phyloP scores from a whole-genome alignment of 2,329 filamentous ascomycete genomes.

The Tricladium varicosporioides region DNA sequence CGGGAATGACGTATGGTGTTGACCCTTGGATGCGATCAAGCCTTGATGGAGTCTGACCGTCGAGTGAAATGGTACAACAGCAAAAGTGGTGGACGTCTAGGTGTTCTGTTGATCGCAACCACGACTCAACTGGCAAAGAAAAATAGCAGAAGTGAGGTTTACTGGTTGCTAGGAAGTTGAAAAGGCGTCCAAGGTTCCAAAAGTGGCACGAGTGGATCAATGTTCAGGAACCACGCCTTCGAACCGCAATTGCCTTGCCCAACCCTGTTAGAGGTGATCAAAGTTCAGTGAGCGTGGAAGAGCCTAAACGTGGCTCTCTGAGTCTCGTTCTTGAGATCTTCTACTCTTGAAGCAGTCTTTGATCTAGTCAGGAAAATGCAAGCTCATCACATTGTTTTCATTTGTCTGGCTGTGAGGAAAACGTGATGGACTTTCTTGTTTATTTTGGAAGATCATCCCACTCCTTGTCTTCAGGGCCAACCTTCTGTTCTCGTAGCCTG shows the following conservation, averaged over 20 bases:
- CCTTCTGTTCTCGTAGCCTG: too few species aligned
- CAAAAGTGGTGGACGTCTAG: neutral
- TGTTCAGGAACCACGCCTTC: neutral
- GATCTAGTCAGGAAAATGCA: neutral
- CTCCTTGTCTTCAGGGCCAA: too few species aligned
- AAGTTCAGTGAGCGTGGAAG: neutral
- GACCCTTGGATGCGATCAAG: neutral
- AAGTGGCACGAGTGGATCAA: neutral
- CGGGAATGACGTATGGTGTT: neutral
- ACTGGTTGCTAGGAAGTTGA: neutral
- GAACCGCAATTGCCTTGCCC: neutral
- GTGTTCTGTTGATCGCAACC: neutral
- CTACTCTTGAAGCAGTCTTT: neutral
- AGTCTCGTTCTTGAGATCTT: neutral
- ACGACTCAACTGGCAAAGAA: neutral
- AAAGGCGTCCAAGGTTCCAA: neutral
- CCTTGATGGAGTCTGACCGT: neutral
- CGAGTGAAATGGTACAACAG: neutral
- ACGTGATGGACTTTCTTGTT: too few species aligned
- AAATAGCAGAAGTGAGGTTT: neutral
- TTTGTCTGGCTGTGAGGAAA: neutral
- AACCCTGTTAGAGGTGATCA: neutral
- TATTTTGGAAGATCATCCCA: too few species aligned
- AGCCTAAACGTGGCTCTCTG: neutral
- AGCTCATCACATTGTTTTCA: neutral